Conservation (phyloP, 148 eudicot species). For the Mesembryanthemum crystallinum region DNA sequence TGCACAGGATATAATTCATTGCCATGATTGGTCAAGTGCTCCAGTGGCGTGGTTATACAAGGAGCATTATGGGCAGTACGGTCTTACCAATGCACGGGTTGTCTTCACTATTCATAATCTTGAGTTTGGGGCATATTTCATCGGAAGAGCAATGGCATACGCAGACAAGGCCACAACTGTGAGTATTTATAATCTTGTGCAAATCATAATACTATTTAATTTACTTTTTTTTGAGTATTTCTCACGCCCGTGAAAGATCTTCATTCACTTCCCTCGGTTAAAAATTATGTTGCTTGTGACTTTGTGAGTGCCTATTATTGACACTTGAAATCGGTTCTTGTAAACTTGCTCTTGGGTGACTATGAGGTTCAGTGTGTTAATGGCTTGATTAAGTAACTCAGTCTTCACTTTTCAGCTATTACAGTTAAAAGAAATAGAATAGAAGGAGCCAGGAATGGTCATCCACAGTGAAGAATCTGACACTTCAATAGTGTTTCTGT, state of each 20-base stretch:
- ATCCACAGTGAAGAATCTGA: no score
- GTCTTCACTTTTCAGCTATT: neutral
- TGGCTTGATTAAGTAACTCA: neutral
- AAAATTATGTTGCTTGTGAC: neutral
- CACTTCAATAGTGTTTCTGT: no score
- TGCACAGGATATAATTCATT: slow-evolving; percentile 91
- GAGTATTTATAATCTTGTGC: slow-evolving; percentile 26
- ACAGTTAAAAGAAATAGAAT: no score
- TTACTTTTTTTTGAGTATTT: neutral
- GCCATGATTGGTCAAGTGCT: slow-evolving; percentile 99
- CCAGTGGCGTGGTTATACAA: slow-evolving; percentile 94
- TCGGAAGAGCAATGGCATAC: slow-evolving; percentile 70
- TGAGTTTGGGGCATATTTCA: slow-evolving; percentile 72
- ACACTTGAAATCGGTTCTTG: neutral
- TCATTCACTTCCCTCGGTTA: neutral
- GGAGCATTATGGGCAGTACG: slow-evolving; percentile 81
- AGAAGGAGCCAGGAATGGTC: no score
- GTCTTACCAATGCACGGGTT: slow-evolving; percentile 86
- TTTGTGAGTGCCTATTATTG: neutral
- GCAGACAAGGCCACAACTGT: slow-evolving; percentile 94
- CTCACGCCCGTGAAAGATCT: neutral
- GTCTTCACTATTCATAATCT: slow-evolving; percentile 97
- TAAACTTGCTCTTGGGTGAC: neutral
- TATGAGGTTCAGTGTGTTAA: neutral
- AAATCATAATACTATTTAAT: no score